Percentiles rank a stretch among this genome's conserved stretches.
phyloP scores from a whole-genome alignment of 352 stramenopile genomes.

The Pythium aristosporum region DNA sequence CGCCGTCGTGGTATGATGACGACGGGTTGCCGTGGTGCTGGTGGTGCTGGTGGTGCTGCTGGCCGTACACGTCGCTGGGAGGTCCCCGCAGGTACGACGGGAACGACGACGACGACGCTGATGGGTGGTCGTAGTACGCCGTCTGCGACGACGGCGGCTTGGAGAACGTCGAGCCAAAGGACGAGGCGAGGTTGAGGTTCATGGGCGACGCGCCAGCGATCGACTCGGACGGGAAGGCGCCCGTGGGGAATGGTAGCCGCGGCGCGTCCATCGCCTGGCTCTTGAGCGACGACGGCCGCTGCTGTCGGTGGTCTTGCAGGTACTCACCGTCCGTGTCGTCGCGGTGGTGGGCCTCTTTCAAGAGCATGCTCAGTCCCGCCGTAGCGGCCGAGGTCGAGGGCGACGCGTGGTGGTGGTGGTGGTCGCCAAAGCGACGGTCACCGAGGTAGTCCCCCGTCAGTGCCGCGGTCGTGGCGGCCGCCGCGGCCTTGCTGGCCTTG shows the following conservation, averaged over 20 bases:
- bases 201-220: slow-evolving; percentile 24
- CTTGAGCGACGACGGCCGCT: neutral
- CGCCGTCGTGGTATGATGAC: slow-evolving; percentile 15
- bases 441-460: neutral
- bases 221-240: slow-evolving; percentile 55
- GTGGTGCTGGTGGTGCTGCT: slow-evolving; percentile 12
- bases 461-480: slow-evolving; percentile 5
- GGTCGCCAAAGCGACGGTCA: slow-evolving; percentile 14
- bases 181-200: slow-evolving; percentile 27
- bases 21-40: slow-evolving; percentile 2
- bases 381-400: slow-evolving; percentile 13
- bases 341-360: slow-evolving; percentile 19
- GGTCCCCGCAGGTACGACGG: slow-evolving; percentile 43
- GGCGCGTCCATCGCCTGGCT: slow-evolving; percentile 18
- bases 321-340: slow-evolving; percentile 10
- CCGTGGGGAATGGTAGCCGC: slow-evolving; percentile 55
- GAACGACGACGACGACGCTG: slow-evolving; percentile 27
- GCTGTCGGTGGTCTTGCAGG: slow-evolving; percentile 8
- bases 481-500: slow-evolving; percentile 16
- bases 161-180: slow-evolving; percentile 42
- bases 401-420: slow-evolving; percentile 13
- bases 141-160: slow-evolving; percentile 29
- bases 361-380: slow-evolving; percentile 16
- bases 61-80: slow-evolving; percentile 29
- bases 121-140: slow-evolving; percentile 35